Evolutionary conservation across 345 rosid species (phyloP), one percentile per base, ranked within the genome.

Genomic region (Rubroshorea leprosula): DNA sequence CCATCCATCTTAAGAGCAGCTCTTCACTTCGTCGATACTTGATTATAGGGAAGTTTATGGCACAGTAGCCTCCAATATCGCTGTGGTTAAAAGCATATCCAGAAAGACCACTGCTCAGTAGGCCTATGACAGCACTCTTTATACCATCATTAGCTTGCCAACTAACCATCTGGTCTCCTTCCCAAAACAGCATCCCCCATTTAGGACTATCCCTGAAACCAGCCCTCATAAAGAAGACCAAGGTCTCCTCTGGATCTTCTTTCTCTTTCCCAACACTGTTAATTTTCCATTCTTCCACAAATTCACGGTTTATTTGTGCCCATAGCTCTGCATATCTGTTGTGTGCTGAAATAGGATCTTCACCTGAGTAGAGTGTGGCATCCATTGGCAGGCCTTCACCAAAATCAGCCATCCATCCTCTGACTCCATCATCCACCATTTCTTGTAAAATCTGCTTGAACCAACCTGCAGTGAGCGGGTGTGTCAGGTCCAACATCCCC

Each of bases 381-480:
- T 85, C 92, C 43, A 80, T 65, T 4, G 92, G 92, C 25, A 85
- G 79, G 60, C 87, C 91, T 74, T 85, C 91, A 22, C 91, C 91
- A 68, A 85, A 85, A 78, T 85, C 91, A 51, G 91, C 91, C 87
- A 85, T 82, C 91, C 91, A 85, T 27, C 91, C 91, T 74, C 76
- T 70, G 54, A 82, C 80, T 20, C 91, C 91, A 61, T 76, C 80
- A 31, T 74, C 75, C 68, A 80, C 85, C 91, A 85, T 85, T 67
- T 80, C 84, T 62, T 64, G 70, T 57, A 82, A 68, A 69, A 85
- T 57, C 55, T 78, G 83, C 75, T 82, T 85, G 73, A 82, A 85
- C 91, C 91, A 85, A 61, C 24, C 51, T 51, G 73, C 68, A 18
- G 91, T 70, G 20, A 70, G 63, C 49, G 91, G 87, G 57, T 82